Conservation (phyloP, 208 protist species). For the Trypanosoma boissoni region DNA sequence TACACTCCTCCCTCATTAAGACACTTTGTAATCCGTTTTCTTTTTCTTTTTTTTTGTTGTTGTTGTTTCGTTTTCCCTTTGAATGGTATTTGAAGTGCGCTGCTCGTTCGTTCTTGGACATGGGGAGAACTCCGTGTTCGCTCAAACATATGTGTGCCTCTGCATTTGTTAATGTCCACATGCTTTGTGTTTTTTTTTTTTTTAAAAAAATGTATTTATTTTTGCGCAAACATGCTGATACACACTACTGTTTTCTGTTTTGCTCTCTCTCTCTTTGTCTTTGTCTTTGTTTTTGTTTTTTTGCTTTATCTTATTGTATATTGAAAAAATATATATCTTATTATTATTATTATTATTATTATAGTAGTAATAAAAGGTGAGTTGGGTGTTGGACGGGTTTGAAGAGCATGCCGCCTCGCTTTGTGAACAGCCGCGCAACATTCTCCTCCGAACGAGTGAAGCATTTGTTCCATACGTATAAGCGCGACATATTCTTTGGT, state of each 20-base stretch:
- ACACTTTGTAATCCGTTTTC: no score
- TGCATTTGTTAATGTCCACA: background rate
- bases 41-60: background rate
- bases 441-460: slow-evolving; percentile 26
- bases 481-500: slow-evolving; percentile 59
- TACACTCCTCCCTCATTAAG: background rate
- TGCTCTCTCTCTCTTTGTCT: slow-evolving; percentile 9
- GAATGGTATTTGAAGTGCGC: no score
- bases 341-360: no score
- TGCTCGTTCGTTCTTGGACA: no score
- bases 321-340: no score
- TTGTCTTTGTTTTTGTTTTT: slow-evolving; percentile 3
- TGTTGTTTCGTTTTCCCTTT: no score
- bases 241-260: background rate
- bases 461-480: slow-evolving; percentile 34
- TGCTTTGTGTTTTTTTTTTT: background rate
- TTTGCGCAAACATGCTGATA: no score
- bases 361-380: background rate
- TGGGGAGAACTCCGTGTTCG: no score
- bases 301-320: slow-evolving; percentile 1
- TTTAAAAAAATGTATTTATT: no score
- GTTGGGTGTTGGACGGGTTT: background rate
- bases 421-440: background rate
- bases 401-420: slow-evolving; percentile 9
- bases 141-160: background rate